Conservation (phyloP, 768 basidiomycete genomes). For the Kwoniella bestiolae region DNA sequence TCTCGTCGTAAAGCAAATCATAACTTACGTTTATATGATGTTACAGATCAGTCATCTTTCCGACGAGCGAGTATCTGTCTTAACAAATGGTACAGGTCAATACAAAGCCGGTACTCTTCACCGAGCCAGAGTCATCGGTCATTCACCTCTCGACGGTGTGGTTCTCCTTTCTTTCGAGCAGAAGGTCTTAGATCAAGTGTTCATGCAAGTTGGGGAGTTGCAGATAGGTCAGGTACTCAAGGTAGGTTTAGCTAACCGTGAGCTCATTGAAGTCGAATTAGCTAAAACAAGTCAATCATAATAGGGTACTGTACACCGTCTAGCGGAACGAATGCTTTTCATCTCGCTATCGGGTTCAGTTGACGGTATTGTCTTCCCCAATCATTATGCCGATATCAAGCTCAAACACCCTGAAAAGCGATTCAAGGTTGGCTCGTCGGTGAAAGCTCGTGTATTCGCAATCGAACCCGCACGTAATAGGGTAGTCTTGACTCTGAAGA, state of each 20-base stretch:
- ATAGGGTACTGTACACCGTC: slow-evolving; percentile 72
- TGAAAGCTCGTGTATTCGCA: slow-evolving; percentile 84
- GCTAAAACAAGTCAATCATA: background rate
- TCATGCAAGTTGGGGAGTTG: slow-evolving; percentile 79
- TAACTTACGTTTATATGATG: no score
- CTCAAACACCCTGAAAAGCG: slow-evolving; percentile 89
- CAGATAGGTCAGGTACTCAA: slow-evolving; percentile 83
- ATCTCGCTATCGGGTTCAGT: slow-evolving; percentile 83
- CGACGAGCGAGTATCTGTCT: slow-evolving; percentile 83
- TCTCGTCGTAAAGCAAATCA: no score
- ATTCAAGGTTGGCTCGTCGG: slow-evolving; percentile 78
- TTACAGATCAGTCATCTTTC: slow-evolving; percentile 87
- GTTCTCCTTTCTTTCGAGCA: slow-evolving; percentile 84
- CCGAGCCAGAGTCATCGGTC: slow-evolving; percentile 82
- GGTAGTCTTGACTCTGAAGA: slow-evolving; percentile 86
- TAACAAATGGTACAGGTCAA: slow-evolving; percentile 71
- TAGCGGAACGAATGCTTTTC: slow-evolving; percentile 80
- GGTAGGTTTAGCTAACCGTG: slow-evolving; percentile 58
- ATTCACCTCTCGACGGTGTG: slow-evolving; percentile 81
- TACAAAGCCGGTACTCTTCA: slow-evolving; percentile 82
- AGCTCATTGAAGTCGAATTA: background rate
- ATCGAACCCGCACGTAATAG: slow-evolving; percentile 81
- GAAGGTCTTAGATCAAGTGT: slow-evolving; percentile 81
- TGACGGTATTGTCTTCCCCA: slow-evolving; percentile 91
- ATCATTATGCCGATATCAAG: slow-evolving; percentile 92